Conservation (phyloP, 352 stramenopile genomes). For the Phytophthora meadii region DNA sequence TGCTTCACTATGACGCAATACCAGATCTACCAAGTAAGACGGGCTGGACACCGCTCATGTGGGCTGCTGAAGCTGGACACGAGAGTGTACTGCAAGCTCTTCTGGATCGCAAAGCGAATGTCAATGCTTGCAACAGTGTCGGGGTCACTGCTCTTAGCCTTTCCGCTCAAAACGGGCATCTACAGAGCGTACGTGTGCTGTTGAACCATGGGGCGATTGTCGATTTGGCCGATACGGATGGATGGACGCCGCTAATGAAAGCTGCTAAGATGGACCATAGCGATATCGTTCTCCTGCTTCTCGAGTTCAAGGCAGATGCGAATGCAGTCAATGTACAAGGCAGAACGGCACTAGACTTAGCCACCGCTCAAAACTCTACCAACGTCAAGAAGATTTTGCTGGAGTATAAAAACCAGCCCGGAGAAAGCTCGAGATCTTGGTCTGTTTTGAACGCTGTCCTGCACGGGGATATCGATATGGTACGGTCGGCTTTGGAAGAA, state of each 20-base stretch:
- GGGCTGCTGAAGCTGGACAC: slow-evolving; percentile 5
- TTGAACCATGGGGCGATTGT: neutral
- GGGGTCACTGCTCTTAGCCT: neutral
- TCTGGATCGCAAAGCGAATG: slow-evolving; percentile 2
- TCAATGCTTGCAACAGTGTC: neutral
- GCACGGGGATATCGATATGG: neutral
- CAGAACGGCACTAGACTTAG: slow-evolving; percentile 1
- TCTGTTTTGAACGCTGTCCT: neutral
- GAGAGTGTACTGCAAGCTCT: neutral
- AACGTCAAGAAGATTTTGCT: neutral
- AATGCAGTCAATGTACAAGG: neutral
- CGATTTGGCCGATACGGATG: neutral
- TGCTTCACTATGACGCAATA: slow-evolving; percentile 11
- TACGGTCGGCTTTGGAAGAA: neutral
- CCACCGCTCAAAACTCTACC: neutral
- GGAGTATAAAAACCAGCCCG: neutral
- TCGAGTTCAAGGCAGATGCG: neutral
- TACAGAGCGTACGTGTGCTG: neutral
- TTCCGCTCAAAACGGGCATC: neutral
- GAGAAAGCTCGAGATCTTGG: neutral
- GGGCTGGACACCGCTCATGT: slow-evolving; percentile 14
- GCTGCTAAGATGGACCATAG: neutral
- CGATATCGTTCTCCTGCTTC: neutral
- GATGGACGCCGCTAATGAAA: slow-evolving; percentile 1
- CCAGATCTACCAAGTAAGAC: slow-evolving; percentile 8